Evolutionary conservation across 768 basidiomycete genomes (phyloP), one percentile per base, ranked within the genome.

Genomic region (Amanita rimosa): DNA sequence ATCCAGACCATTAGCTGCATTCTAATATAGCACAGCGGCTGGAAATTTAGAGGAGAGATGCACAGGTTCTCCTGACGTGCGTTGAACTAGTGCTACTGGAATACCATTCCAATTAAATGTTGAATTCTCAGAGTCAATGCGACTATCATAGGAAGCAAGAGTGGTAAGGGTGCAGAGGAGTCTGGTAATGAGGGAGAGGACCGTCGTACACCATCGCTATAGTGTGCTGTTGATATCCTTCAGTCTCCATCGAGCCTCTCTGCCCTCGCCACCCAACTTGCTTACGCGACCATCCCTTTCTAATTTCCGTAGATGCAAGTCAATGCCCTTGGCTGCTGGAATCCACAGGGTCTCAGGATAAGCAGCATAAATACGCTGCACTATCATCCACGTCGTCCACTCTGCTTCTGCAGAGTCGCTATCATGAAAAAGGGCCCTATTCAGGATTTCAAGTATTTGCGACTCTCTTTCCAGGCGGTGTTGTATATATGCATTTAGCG

Each of bases 401-500:
- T 35, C 19, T 46, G 43, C 8, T 50, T 48, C 19, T 17, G 40
- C 1, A 45, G 52, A 2, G 46, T 50, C 24, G 35, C 34, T 2
- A 31, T 31, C 58, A 13, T 55, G 44, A 0, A 68, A 65, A 16
- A 68, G 63, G 7, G 65, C 37, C 19, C 59, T 60, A 17, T 67
- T 58, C 22, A 87, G 61, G 8, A 76, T 60, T 14, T 64, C 59
- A 1, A 96, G 42, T 31, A 97, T 79, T 66, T 97, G 83, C 6
- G 68, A 66, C 60, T 98, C 95, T 45, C 93, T 72, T 53, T 87
- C 77, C 48, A 83, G 70, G 7, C 94, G 78, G 58, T 98, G 92
- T 29, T 74, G 61, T 51, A 93, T 85, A 59, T 97, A 96, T 41
- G 67, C 73, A 41, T 66, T 60, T 57, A 97, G 80, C 26, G 78